A percentile compares a stretch with the other conserved stretches of the same genome.
Evolutionary conservation across 2,329 filamentous ascomycete species (phyloP).

Genomic region (Fonsecaea pedrosoi): DNA sequence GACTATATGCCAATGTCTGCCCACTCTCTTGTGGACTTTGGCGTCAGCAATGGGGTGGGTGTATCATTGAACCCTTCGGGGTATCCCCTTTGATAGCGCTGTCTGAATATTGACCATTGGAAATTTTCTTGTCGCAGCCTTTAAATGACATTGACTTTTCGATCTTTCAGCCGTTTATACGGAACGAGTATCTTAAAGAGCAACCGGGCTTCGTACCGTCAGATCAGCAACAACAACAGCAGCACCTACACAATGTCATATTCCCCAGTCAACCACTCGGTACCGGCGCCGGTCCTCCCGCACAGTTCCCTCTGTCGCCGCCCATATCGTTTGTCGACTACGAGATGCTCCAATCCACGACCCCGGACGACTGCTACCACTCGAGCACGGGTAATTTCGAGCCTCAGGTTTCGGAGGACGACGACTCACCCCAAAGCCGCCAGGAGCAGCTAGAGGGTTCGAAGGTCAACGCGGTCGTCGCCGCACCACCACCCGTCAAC

Average conservation of each 20-base stretch:
- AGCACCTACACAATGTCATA: neutral
- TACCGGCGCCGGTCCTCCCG: neutral
- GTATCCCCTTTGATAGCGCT: neutral
- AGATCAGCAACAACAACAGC: neutral
- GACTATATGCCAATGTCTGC: constrained; percentile 6
- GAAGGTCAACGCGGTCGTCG: neutral
- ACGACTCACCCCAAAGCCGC: neutral
- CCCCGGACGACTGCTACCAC: neutral
- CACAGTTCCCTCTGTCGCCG: constrained; percentile 1
- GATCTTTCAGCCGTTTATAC: constrained; percentile 1
- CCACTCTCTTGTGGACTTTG: constrained; percentile 7
- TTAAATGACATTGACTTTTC: neutral
- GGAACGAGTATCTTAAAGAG: neutral
- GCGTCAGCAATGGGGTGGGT: neutral
- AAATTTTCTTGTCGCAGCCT: neutral
- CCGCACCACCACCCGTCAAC: neutral
- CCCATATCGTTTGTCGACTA: neutral
- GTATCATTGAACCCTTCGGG: neutral
- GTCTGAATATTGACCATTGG: neutral
- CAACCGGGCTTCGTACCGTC: neutral
- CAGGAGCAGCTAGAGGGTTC: neutral
- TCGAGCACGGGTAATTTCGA: neutral
- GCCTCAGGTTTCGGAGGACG: neutral
- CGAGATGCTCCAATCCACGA: neutral
- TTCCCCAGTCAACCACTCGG: neutral